A percentile compares a stretch with the other conserved stretches of the same genome.
Conservation (phyloP, 2,329 filamentous ascomycete species). For the Thelonectria discophora region DNA sequence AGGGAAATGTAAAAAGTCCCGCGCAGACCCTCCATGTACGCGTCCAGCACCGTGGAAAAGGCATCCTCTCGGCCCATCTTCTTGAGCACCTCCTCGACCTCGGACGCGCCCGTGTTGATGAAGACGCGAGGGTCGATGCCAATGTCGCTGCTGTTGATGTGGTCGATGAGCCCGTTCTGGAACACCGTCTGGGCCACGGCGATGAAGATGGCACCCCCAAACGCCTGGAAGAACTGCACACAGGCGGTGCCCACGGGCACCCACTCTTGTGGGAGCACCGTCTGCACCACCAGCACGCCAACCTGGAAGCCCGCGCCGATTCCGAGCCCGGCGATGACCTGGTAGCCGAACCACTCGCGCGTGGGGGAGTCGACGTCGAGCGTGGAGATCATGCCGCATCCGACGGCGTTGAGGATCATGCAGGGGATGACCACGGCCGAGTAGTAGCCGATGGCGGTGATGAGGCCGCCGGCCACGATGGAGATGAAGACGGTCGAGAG, state of each 20-base stretch:
- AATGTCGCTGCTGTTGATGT: constrained; percentile 56
- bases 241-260: constrained; percentile 61
- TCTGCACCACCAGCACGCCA: constrained; percentile 61
- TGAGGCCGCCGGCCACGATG: constrained; percentile 53
- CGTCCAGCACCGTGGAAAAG: constrained; percentile 54
- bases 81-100: constrained; percentile 56
- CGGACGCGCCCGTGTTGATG: constrained; percentile 62
- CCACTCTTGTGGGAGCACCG: constrained; percentile 57
- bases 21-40: constrained; percentile 60
- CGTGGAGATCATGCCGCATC: constrained; percentile 64
- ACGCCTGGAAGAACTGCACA: constrained; percentile 69
- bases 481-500: constrained; percentile 61
- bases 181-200: constrained; percentile 74
- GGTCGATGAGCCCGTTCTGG: constrained; percentile 67
- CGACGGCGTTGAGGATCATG: constrained; percentile 54
- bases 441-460: constrained; percentile 55
- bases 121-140: constrained; percentile 58
- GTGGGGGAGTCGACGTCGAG: constrained; percentile 57
- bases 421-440: constrained; percentile 52
- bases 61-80: constrained; percentile 53
- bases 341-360: constrained; percentile 65
- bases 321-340: constrained; percentile 64
- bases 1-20: constrained; percentile 62
- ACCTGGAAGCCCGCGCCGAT: constrained; percentile 60
- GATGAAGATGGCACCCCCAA: constrained; percentile 73